These are phyloP conservation scores for Mycogone perniciosa DNA, from an alignment of 2,329 filamentous ascomycete genomes.

Conservation along the genomic window DNA sequence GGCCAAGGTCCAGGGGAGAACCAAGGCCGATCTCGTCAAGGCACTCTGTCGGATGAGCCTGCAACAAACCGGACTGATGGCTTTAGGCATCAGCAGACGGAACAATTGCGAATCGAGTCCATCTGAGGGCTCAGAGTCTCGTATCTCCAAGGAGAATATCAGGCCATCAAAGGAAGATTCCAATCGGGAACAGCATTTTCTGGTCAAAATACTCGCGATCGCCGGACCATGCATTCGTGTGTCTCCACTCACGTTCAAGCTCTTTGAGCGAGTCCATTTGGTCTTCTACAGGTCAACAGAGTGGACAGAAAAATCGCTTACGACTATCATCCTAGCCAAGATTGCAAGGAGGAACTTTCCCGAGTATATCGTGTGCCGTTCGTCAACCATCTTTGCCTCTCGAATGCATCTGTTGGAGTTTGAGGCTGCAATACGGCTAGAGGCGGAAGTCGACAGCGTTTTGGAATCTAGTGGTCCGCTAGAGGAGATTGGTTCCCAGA, in stretches of 20 bases:
- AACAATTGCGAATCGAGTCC: slow-evolving; percentile 51
- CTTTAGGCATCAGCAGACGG: slow-evolving; percentile 58
- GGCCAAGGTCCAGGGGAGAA: slow-evolving; percentile 79
- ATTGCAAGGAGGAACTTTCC: slow-evolving; percentile 86
- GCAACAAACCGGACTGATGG: slow-evolving; percentile 69
- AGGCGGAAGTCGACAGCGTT: slow-evolving; percentile 73
- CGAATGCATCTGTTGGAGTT: slow-evolving; percentile 75
- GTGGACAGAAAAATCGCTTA: slow-evolving; percentile 96
- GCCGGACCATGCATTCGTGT: slow-evolving; percentile 82
- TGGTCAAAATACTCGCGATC: slow-evolving; percentile 67
- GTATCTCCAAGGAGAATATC: slow-evolving; percentile 10
- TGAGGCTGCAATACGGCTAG: slow-evolving; percentile 75
- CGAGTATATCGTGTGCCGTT: slow-evolving; percentile 82
- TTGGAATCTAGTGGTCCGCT: slow-evolving; percentile 73
- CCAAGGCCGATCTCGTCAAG: slow-evolving; percentile 71
- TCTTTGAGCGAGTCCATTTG: slow-evolving; percentile 91
- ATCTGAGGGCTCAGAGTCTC: slow-evolving; percentile 38
- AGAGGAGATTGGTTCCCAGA: slow-evolving; percentile 56
- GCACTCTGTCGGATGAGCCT: slow-evolving; percentile 69
- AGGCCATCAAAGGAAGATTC: slow-evolving; percentile 29
- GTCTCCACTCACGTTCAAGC: slow-evolving; percentile 61
- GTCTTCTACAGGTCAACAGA: slow-evolving; percentile 95
- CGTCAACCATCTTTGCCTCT: slow-evolving; percentile 79
- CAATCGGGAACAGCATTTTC: slow-evolving; percentile 68
- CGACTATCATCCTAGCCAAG: slow-evolving; percentile 87